Evolutionary conservation across 768 basidiomycete genomes (phyloP), one percentile per base, ranked within the genome.

Genomic region (Suillus tomentosus): DNA sequence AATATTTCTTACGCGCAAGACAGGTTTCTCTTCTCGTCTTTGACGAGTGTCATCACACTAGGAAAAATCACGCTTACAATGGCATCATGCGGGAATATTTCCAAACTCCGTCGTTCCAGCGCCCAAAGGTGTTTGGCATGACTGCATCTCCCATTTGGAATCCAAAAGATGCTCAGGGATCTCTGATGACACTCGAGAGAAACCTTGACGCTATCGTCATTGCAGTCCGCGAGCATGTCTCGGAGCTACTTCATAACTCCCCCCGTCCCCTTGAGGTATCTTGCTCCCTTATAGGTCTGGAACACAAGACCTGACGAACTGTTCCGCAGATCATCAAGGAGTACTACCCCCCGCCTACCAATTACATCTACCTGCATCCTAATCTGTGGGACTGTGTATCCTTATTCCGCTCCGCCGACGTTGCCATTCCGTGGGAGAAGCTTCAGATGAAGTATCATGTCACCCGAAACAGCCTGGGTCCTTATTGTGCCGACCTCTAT

Each of bases 91-190:
- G 79, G 22, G 81, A 86, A 55, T 85, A 87, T 71, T 86, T 82
- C 65, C 80, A 80, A 61, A 79, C 73, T 51, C 80, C 77, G 47
- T 69, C 48, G 34, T 58, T 69, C 1, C 69, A 78, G 22, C 80
- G 89, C n/a, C 91, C 92, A 11, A 94, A 91, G 72, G 81, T 96
- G n/a, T 92, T 96, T 65, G 95, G 95, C 3, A 91, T 96, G 88
- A 96, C 95, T 0, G 95, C 95, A 0, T 94, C 92, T 19, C 94
- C 94, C 0, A 87, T 94, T 31, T 94, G 90, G 89, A 91, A 92
- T 66, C 82, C 86, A 14, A 88, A 85, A 66, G 84, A 92, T 60
- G 86, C 92, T 0, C 74, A 78, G 22, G 83, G 82, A 27, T 90
- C 91, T 3, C 77, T 96, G 22, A 71, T 78, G 24, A 79, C 80